Evolutionary conservation across 2,329 filamentous ascomycete species (phyloP).

Genomic region (Aspergillus sp.): DNA sequence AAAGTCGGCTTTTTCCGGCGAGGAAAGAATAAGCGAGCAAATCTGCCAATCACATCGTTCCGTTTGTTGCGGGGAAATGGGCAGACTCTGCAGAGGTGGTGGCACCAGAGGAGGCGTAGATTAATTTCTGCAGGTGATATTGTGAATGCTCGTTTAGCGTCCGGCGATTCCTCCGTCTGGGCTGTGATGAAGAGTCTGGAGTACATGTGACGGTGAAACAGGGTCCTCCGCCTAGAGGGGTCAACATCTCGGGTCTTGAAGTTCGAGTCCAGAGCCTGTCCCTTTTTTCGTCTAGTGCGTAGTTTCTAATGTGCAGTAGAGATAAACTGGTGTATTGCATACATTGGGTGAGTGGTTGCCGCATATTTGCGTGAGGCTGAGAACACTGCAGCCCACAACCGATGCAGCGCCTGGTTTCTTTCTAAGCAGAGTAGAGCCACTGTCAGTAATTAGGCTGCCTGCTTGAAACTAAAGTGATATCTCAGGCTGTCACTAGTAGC

Average conservation of each 20-base stretch:
- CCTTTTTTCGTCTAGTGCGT: too few relatives aligned
- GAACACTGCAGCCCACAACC: background rate
- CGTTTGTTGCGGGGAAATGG: conserved; percentile 5
- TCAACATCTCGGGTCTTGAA: background rate
- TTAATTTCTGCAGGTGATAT: conserved; percentile 8
- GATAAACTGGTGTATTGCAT: background rate
- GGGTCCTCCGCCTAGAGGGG: background rate
- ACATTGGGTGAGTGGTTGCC: background rate
- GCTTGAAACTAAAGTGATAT: too few relatives aligned
- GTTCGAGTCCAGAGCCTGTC: too few relatives aligned
- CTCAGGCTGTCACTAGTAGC: too few relatives aligned
- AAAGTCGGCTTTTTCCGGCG: background rate
- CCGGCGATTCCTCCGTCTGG: conserved; percentile 3
- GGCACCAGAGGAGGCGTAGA: background rate
- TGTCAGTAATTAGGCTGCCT: background rate
- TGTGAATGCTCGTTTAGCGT: background rate
- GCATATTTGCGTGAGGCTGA: background rate
- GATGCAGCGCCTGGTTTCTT: background rate
- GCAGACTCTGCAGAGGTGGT: background rate
- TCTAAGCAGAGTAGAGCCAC: background rate
- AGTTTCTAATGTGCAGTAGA: background rate
- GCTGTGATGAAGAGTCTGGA: conserved; percentile 5
- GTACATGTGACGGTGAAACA: background rate
- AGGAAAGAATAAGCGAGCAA: conserved; percentile 10
- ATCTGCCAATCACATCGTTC: conserved; percentile 1